Evolutionary conservation across 371 early-diverging fungal species (phyloP), one percentile per base, ranked within the genome.

Genomic region (Syncephalis fuscata): DNA sequence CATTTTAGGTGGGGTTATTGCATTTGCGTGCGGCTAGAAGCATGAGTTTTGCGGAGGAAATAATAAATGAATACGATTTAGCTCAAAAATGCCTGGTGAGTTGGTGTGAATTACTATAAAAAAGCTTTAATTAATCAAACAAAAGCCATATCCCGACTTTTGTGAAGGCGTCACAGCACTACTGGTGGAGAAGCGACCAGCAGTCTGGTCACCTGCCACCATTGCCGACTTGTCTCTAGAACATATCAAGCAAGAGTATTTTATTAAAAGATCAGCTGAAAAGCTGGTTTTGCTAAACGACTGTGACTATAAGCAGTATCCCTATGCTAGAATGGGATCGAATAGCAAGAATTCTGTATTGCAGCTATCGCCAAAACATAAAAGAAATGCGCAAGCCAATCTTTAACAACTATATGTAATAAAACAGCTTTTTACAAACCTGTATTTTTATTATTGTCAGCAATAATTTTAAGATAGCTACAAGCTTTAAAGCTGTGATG

Each of bases 41-140:
- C n/a, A 53, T 78, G 52, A 64, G 68, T 37, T 74, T 97, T 56
- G 74, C 76, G 5, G 69, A 78, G 45, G 88, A 88, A 54, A 83
- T 94, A 64, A 60, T 72, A 51, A 78, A 88, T 79, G 97, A 95
- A 65, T 86, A 79, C 53, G 70, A 73, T 20, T 60, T 92, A 39
- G 85, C 72, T 2, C 78, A 79, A 54, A 76, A 80, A 57, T 82
- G 87, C 58, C 60, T 88, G 68, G 76, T 78, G 56, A 50, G 59
- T 24, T 15, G 11, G 9, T 26, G 36, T 5, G 17, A 48, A 26
- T 43, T 23, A 44, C 43, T 11, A 40, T 22, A 27, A 41, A 19
- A 40, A 49, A 26, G 37, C 51, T 49, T 43, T 15, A 38, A 19
- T 24, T 41, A 11, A 36, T 45, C 53, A 51, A 46, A 55, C 1